Base-by-base conservation (phyloP, 371 early-diverging fungal species). In the Mucor racemosus region DNA sequence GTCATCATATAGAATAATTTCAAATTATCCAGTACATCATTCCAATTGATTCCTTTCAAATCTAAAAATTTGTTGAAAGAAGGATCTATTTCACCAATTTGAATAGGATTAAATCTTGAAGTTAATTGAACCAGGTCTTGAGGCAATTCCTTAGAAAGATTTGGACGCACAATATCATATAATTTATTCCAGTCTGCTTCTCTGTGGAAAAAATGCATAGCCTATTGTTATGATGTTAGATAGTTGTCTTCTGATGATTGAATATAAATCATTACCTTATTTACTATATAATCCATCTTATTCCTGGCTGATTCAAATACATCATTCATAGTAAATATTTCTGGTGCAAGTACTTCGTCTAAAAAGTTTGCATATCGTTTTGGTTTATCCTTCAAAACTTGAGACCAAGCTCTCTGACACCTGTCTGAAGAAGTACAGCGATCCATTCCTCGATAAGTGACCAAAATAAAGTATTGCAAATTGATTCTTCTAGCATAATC, bases 181-280 rank as follows among this genome's bases (percentile, higher is more conserved):
- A 80, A 42, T 21, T 68, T 74, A n/a, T 74, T 77, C 80, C 80
- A 80, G 39, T 73, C 75, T 9, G 67, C 63, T 65, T 76, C 80
- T 39, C 68, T 60, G 11, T 74, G 76, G 39, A 67, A 74, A 17
- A 44, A 58, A 50, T 67, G 56, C 5, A 74, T 62, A 44, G 75
- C 74, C 80, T 80, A 66, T 33, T 38, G 15, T 39, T 15, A 53
- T 13, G 4, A 11, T 3, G 26, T 26, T 26, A 26, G 26, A 26
- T 26, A 1, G 3, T 26, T 26, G 1, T 26, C 26, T 26, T 26
- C 26, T 1, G 26, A 26, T 26, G 3, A 26, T 26, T 1, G 3
- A 26, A 26, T 26, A 26, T 26, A 19, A 9, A 11, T 38, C 3
- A 8, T 60, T 72, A 79, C 82, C 72, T 81, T 72, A 7, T 72